A percentile compares a stretch with the other conserved stretches of the same genome.
Conservation (phyloP, 106 monocot species). For the Xerophyta viscosa region DNA sequence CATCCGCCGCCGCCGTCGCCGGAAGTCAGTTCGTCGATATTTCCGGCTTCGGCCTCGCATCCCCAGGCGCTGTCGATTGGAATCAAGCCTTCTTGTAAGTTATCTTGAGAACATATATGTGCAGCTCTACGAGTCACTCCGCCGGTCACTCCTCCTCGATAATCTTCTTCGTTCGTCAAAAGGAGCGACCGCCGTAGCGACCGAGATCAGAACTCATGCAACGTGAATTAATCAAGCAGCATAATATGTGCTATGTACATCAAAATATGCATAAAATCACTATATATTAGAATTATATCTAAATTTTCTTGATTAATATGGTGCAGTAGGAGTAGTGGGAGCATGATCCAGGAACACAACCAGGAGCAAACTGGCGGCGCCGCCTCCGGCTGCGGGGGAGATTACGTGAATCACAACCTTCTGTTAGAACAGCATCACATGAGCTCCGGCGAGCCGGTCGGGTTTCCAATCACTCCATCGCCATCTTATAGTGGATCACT, state of each 20-base stretch:
- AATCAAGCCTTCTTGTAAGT: constrained; percentile 29
- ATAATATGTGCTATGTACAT: not conserved
- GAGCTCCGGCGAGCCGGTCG: not conserved
- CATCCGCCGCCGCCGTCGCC: not conserved
- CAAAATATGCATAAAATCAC: not conserved
- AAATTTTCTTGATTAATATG: not conserved
- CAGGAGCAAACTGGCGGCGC: constrained; percentile 5
- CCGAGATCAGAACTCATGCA: no score
- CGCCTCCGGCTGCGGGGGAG: not conserved
- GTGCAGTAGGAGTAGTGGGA: constrained; percentile 12
- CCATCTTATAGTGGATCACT: not conserved
- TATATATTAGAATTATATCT: not conserved
- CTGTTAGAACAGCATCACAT: constrained; percentile 14
- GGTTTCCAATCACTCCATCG: constrained; percentile 6
- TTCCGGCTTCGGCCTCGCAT: constrained; percentile 13
- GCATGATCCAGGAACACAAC: constrained; percentile 20
- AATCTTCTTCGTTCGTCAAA: no score
- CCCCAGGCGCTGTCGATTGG: constrained; percentile 21
- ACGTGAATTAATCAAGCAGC: not conserved
- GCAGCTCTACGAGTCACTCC: not conserved
- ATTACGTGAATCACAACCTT: constrained; percentile 17
- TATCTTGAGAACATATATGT: not conserved
- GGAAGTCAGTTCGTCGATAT: not conserved
- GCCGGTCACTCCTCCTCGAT: not conserved
- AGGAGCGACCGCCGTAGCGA: no score